Conservation (phyloP, 2,329 filamentous ascomycete species). For the Xylariaceae sp. region DNA sequence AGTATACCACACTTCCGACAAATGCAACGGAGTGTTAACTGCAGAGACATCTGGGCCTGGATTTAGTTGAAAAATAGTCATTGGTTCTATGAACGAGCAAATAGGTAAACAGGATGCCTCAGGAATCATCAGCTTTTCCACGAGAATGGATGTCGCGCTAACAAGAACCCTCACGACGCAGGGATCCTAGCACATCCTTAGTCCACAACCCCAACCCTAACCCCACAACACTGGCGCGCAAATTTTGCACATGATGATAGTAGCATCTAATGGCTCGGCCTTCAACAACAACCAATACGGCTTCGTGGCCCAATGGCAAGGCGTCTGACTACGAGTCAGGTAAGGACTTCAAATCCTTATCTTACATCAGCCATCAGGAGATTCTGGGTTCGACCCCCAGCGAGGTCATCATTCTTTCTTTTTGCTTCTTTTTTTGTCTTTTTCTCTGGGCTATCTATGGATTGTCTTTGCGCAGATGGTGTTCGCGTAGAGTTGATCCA, state of each 20-base stretch:
- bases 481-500: too few relatives aligned
- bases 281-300: not conserved
- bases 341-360: not conserved
- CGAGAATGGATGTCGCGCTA: too few relatives aligned
- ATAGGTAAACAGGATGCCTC: too few relatives aligned
- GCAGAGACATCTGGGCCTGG: too few relatives aligned
- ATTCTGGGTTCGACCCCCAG: conserved; percentile 23
- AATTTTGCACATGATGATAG: not conserved
- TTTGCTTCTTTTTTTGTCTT: not conserved
- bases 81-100: too few relatives aligned
- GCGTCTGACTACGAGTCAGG: conserved; percentile 39
- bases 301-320: conserved; percentile 38
- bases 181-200: not conserved
- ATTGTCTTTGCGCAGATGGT: too few relatives aligned
- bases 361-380: conserved; percentile 13
- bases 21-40: too few relatives aligned
- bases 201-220: not conserved
- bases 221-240: not conserved
- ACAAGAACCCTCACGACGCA: too few relatives aligned
- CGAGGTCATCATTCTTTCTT: conserved; percentile 12
- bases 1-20: too few relatives aligned
- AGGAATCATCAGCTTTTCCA: too few relatives aligned
- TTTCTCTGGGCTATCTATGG: not conserved
- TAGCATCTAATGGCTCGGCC: not conserved
- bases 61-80: too few relatives aligned